phyloP scores from a whole-genome alignment of 306 rosid species.

The Cucumis sativus region Cucumber_9930_V3 NC_026656.2:20258501-20259000 shows the following conservation, averaged over 20 bases:
- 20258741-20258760: neutral
- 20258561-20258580: constrained; percentile 28
- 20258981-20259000: neutral
- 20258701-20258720: neutral
- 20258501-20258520: neutral
- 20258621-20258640: constrained; percentile 61
- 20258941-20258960: neutral
- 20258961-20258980: neutral
- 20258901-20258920: neutral
- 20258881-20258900: neutral
- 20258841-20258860: neutral
- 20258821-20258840: neutral
- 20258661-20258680: constrained; percentile 41
- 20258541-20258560: neutral
- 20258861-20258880: neutral
- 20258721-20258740: too few species aligned
- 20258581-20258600: constrained; percentile 75
- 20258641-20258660: constrained; percentile 49
- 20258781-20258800: neutral
- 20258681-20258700: neutral
- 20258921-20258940: neutral
- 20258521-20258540: neutral
- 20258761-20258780: neutral
- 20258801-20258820: neutral
- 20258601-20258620: constrained; percentile 48